Base-by-base conservation (phyloP, 2,329 filamentous ascomycete genomes). In the Scopulariopsis brevicaulis region DNA sequence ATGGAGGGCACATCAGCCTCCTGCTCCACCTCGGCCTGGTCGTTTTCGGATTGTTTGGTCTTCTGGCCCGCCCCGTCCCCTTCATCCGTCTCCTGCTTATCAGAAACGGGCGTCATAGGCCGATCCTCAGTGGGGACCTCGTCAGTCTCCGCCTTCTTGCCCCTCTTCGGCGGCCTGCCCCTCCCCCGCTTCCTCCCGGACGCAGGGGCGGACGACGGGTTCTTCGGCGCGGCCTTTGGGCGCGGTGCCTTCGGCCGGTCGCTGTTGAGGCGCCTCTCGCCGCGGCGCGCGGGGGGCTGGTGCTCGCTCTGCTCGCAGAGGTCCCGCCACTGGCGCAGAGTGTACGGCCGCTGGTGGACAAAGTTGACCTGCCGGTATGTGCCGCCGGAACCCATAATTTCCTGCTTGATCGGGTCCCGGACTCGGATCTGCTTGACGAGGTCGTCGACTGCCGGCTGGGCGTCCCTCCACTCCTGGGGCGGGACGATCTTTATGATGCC, bases 361-460 rank as follows among this genome's bases (percentile, higher is more conserved):
- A 99, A 92, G 68, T 99, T 99, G 67, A 94, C 90, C 71, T 99
- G 94, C 40, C 93, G 93, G 69, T 96, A 99, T 59, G 90, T 95
- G 59, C 94, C 95, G 68, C 93, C 90, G 56, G 89, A 90, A 50
- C 94, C 94, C 78, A 95, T 93, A 66, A 99, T 99, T 66, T 99
- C 94, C 71, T 99, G 94, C 68, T 91, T 96, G 69, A 99, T 97
- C 3, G 94, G 94, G 63, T 99, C 95, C 72, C 93, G 93, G 67
- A 99, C 92, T 68, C 86, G 87, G 70, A 99, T 89, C 61, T 87
- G 86, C 73, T 96, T 97, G 63, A 99, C 82, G 55, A 90, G 80
- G 65, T 96, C 88, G 67, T 94, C 85, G 61, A 96, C 82, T 43
- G 82, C 77, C 18, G 89, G 89, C 43, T 94, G 84, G 28, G 84